Evolutionary conservation across 2,329 filamentous ascomycete genomes (phyloP).

Genomic region (Aspergillus pseudoterreus): DNA sequence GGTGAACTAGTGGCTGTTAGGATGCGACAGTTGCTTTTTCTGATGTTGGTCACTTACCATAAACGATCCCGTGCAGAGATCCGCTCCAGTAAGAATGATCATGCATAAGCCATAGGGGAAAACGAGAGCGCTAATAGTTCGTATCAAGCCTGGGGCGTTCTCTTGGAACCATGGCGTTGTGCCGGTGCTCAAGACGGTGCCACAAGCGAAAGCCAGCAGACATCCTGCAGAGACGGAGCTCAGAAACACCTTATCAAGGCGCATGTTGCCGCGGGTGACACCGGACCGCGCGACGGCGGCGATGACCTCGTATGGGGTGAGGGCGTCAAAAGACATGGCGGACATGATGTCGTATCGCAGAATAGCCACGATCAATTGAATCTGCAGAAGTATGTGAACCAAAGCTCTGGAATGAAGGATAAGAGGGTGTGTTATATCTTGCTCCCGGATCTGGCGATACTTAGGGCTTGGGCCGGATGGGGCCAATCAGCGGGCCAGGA

Average conservation of each 20-base stretch:
- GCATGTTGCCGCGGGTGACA: constrained; percentile 50
- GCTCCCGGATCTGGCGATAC: background rate
- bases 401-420: background rate
- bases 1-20: constrained; percentile 33
- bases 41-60: constrained; percentile 31
- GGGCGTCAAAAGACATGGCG: constrained; percentile 28
- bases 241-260: constrained; percentile 51
- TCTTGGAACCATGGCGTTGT: constrained; percentile 47
- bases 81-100: constrained; percentile 48
- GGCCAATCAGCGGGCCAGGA: background rate
- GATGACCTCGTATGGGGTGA: constrained; percentile 48
- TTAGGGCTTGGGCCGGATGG: background rate
- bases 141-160: constrained; percentile 48
- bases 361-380: background rate
- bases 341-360: background rate
- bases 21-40: background rate
- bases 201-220: constrained; percentile 51
- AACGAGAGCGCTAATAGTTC: constrained; percentile 43
- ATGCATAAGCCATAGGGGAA: constrained; percentile 51
- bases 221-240: constrained; percentile 51
- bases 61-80: constrained; percentile 48
- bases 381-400: background rate
- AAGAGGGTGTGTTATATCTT: background rate
- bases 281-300: constrained; percentile 52
- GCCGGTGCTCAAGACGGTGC: constrained; percentile 45